Evolutionary conservation across 176 grass and related monocot genomes (phyloP), one percentile per base, ranked within the genome.

Genomic region (Paspalum notatum): DNA sequence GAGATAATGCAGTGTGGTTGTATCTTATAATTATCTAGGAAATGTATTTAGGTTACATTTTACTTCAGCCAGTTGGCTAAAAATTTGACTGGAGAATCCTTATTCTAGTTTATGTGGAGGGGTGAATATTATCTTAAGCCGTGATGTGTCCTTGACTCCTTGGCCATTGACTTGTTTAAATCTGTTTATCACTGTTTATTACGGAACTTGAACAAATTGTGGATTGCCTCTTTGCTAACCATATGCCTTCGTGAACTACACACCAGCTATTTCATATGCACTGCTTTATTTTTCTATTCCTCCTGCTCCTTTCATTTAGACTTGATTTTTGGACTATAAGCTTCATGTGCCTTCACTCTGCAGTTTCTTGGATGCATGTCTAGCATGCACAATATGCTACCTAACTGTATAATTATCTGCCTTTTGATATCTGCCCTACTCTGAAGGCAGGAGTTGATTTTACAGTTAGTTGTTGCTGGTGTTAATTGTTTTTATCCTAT

Each of bases 401-500:
- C 43, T 76, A 18, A 32, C 22, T 60, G 15, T 48, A 14, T 51
- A 42, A 43, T 16, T 8, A 53, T 20, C 11, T 22, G 12, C 24
- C 0, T 43, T 55, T 72, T 25, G 22, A 14, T 56, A 18, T 61
- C 17, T 61, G 0, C 22, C 18, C 53, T 52, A 13, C 38, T 55
- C 2, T 58, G 53, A 69, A 62, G 44, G 32, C 32, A 32, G 32
- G 32, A 32, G 32, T 3, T 69, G 20, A 20, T 68, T 12, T 79
- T 65, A 66, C 32, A 32, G 27, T 78, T 5, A 14, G 48, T n/a
- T 68, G 15, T 43, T 86, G 13, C 47, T 49, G 40, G 51, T 52
- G 38, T 58, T 51, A 16, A 72, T 70, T 21, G 8, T 4, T 27
- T 52, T 66, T 56, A 59, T 83, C 8, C 49, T 79, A 27, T 52